Base-by-base conservation (phyloP, 2,329 filamentous ascomycete genomes). In the Scolecobasidium constrictum region DNA sequence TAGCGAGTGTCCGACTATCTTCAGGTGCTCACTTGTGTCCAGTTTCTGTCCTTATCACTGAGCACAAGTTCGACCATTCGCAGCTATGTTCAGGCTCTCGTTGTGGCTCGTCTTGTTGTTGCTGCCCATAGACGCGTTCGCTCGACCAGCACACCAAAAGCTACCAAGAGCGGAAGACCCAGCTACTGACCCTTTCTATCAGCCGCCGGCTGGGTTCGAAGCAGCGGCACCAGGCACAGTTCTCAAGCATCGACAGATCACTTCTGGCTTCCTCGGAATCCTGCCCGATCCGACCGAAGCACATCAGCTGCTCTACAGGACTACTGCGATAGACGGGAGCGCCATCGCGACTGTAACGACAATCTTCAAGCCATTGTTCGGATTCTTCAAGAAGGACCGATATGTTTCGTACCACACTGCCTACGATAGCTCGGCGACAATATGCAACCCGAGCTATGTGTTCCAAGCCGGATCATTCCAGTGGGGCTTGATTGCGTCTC, bases 331-430 rank as follows among this genome's bases (percentile, higher is more conserved):
- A 15, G 18, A 42, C 12, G 26, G 31, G 17, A n/a, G 20, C 13
- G 20, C 40, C 3, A 35, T 19, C 26, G 22, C 19, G 16, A 35
- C 40, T 2, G 40, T 42, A 18, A 42, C 40, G 5, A 42, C 40
- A 13, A 20, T 42, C 12, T 42, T 42, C 23, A 42, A 34, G 18
- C 40, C 40, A 7, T 5, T 38, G 35, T 21, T 34, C 17, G 26
- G 26, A 7, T 31, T 7, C 9, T 13, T 15, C 9, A 36, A 36
- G 11, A 13, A 36, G 12, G 34, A 13, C 11, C 18, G 12, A 9
- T 34, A 34, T 15, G 20, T 53, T 3, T 52, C 52, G 3, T 42
- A 49, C 19, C 50, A 54, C 35, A 40, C 47, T 11, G 33, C 47
- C 5, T 53, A 53, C 36, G 48, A 54, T 38, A 47, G 46, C 5